phyloP scores from a whole-genome alignment of 1,139 yeast species.

The Debaryomyces sp. region DNA sequence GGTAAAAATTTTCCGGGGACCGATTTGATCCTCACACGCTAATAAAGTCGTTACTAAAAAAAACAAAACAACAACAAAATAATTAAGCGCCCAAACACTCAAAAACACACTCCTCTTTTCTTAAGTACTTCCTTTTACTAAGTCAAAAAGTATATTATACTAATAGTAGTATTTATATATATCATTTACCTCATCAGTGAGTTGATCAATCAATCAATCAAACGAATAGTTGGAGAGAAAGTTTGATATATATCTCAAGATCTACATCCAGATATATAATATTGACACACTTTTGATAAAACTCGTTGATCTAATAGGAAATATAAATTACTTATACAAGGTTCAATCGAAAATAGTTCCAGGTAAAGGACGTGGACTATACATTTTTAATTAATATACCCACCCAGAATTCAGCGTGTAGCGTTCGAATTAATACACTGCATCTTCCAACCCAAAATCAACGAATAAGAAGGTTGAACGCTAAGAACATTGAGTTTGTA shows the following conservation, averaged over 20 bases:
- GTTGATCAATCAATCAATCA: conserved; percentile 1
- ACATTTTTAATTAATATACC: neutral
- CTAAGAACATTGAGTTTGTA: neutral
- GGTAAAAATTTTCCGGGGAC: neutral
- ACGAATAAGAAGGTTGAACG: neutral
- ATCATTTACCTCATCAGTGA: neutral
- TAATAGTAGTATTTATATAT: neutral
- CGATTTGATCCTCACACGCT: neutral
- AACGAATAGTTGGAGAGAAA: neutral
- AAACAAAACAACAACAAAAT: neutral
- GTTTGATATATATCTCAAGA: neutral
- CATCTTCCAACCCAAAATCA: neutral
- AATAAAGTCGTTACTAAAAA: neutral
- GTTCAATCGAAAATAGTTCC: neutral
- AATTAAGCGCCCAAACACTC: conserved; percentile 2
- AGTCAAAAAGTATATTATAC: conserved; percentile 1
- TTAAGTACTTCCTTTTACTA: neutral
- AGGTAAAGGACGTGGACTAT: neutral
- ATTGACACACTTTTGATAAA: neutral
- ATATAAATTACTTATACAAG: neutral
- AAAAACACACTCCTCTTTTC: conserved; percentile 4
- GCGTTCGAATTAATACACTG: neutral
- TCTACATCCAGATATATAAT: neutral
- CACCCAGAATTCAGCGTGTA: neutral
- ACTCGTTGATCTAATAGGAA: conserved; percentile 1